phyloP scores from a whole-genome alignment of 2,329 filamentous ascomycete genomes.

The Phaeoacremonium minimum region DNA sequence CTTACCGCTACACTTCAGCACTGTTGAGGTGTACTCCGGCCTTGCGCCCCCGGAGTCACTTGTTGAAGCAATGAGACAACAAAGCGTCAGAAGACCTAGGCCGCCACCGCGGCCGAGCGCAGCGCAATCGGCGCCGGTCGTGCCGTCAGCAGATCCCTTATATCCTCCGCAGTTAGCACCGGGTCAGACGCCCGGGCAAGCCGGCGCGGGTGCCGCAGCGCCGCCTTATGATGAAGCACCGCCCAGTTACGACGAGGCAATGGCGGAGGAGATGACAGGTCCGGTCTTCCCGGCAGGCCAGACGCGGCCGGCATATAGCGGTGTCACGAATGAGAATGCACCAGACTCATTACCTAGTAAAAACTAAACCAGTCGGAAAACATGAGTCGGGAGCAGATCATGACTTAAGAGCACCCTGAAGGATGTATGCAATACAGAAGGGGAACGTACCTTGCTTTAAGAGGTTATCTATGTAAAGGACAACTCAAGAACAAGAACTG shows the following conservation, averaged over 20 bases:
- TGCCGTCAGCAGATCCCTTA: conserved; percentile 38
- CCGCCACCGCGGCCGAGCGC: conserved; percentile 25
- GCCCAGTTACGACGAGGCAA: conserved; percentile 90
- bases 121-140: conserved; percentile 18
- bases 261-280: conserved; percentile 68
- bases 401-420: too few species aligned
- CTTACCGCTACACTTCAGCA: conserved; percentile 71
- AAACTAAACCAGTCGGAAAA: too few species aligned
- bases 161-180: conserved; percentile 52
- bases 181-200: conserved; percentile 12
- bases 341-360: conserved; percentile 45
- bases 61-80: conserved; percentile 52
- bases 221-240: conserved; percentile 69
- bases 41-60: conserved; percentile 77
- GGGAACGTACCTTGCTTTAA: too few species aligned
- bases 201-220: conserved; percentile 20
- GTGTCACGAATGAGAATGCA: conserved; percentile 57
- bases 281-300: conserved; percentile 59
- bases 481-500: too few species aligned
- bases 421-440: too few species aligned
- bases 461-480: too few species aligned
- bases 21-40: conserved; percentile 78
- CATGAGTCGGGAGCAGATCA: too few species aligned
- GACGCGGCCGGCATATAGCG: conserved; percentile 64
- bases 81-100: conserved; percentile 7